A percentile compares a stretch with the other conserved stretches of the same genome.
Evolutionary conservation across 352 stramenopile species (phyloP).

Genomic region (Phytophthora lateralis): DNA sequence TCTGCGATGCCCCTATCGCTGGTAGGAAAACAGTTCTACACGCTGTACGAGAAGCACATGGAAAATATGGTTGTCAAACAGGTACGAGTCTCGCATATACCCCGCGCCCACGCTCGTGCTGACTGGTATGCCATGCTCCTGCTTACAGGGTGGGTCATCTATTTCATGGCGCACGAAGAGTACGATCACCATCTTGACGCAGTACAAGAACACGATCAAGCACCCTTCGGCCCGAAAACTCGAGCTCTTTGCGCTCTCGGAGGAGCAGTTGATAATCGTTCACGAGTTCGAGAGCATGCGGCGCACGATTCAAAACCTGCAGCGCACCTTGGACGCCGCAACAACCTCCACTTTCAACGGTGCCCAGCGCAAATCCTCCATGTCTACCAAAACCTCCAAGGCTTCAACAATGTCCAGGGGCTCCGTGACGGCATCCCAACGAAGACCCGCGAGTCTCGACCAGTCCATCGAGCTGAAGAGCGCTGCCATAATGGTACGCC

Average conservation of each 20-base stretch:
- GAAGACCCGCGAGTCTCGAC: slow-evolving; percentile 45
- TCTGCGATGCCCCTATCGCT: slow-evolving; percentile 79
- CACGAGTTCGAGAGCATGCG: slow-evolving; percentile 59
- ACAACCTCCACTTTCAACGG: slow-evolving; percentile 36
- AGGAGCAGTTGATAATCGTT: slow-evolving; percentile 49
- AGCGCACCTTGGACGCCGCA: slow-evolving; percentile 54
- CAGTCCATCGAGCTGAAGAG: slow-evolving; percentile 58
- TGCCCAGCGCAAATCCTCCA: slow-evolving; percentile 30
- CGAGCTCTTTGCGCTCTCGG: slow-evolving; percentile 43
- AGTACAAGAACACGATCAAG: slow-evolving; percentile 23
- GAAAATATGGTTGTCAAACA: slow-evolving; percentile 65
- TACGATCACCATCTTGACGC: slow-evolving; percentile 31
- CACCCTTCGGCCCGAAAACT: slow-evolving; percentile 10
- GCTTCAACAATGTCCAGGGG: slow-evolving; percentile 17
- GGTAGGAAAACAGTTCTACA: slow-evolving; percentile 75
- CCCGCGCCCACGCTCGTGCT: not conserved
- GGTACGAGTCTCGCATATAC: slow-evolving; percentile 27
- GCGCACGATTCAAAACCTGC: slow-evolving; percentile 55
- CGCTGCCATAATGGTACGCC: slow-evolving; percentile 57
- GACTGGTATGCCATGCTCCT: not conserved
- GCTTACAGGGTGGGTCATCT: slow-evolving; percentile 53
- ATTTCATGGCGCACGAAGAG: slow-evolving; percentile 56
- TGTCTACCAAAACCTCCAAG: slow-evolving; percentile 12
- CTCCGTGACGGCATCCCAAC: slow-evolving; percentile 17
- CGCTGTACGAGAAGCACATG: slow-evolving; percentile 69